Evolutionary conservation across 2,329 filamentous ascomycete species (phyloP).

Genomic region (Stachybotrys chartarum): DNA sequence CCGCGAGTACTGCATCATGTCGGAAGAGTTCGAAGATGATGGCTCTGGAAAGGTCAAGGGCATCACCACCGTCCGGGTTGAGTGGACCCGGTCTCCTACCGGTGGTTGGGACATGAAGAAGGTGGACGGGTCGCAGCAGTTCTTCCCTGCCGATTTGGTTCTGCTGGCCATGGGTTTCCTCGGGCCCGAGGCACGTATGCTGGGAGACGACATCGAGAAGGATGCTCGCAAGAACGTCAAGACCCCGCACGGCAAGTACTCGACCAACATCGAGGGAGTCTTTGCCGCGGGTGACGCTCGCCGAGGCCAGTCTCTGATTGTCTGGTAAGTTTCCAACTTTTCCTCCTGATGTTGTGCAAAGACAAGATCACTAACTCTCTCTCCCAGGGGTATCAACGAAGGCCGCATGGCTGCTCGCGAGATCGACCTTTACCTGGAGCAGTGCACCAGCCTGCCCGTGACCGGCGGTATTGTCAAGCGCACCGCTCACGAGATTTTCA

Average conservation of each 20-base stretch:
- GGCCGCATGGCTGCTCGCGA: conserved; percentile 88
- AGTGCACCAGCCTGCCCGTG: conserved; percentile 72
- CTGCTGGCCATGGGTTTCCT: conserved; percentile 96
- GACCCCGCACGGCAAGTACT: conserved; percentile 80
- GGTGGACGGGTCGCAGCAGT: conserved; percentile 84
- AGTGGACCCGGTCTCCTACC: conserved; percentile 85
- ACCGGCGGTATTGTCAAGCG: conserved; percentile 90
- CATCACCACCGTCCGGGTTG: conserved; percentile 91
- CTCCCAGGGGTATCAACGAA: conserved; percentile 83
- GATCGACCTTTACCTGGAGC: conserved; percentile 80
- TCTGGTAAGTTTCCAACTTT: conserved; percentile 61
- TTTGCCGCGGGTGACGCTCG: conserved; percentile 95
- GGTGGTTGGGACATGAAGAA: conserved; percentile 99
- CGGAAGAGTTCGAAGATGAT: conserved; percentile 90
- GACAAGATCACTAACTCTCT: conserved; percentile 22
- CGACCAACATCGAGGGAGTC: conserved; percentile 79
- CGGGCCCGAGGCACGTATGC: conserved; percentile 80
- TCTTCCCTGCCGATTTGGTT: conserved; percentile 93
- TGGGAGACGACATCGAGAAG: conserved; percentile 84
- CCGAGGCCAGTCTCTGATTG: conserved; percentile 89
- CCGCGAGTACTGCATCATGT: conserved; percentile 97
- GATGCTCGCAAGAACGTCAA: conserved; percentile 94
- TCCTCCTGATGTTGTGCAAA: background rate
- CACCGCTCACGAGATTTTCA: conserved; percentile 64
- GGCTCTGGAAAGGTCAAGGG: conserved; percentile 84